Base-by-base conservation (phyloP, 2,329 filamentous ascomycete species). In the Pseudogymnoascus sp. region DNA sequence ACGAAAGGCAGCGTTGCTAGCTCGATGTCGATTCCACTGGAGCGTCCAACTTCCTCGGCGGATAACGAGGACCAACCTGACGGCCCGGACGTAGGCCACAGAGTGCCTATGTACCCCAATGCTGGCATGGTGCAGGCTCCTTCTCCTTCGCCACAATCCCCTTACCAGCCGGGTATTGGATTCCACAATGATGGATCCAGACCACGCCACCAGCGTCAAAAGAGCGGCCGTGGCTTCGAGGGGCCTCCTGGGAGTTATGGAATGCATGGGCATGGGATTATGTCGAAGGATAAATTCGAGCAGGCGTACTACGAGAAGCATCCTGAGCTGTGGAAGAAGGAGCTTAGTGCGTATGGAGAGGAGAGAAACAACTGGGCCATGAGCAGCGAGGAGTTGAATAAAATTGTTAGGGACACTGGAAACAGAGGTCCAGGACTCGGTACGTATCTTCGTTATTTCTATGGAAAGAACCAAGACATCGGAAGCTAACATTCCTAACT, bases 91-190 rank as follows among this genome's bases (percentile, higher is more conserved):
- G 94, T 97, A 67, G 93, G 93, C 57, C 85, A 90, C 69, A 88
- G 92, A 70, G 93, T 99, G 38, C 94, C 94, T 58, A 94, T 99
- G 90, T 88, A 94, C 71, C 89, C 87, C 60, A 85, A 94, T 72
- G 90, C 94, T 43, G 94, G 94, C 64, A 93, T 97, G 72, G 94
- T 97, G 8, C 94, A 99, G 76, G 94, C 94, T 12, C 94, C 94
- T 2, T 94, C 92, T 2, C 91, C 92, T 1, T 83, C 85, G 2
- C 87, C 86, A 7, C 67, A 66, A 53, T 64, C 66, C 22, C 67
- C 65, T 18, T 70, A 65, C 58, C 57, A 65, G 15, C 61, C 66
- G 30, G 70, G 70, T 9, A 74, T 81, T 68, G 80, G 79, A 35
- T 82, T 80, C 70, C 80, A 78, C 70, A 78, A 79, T 62, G 79